Evolutionary conservation across 1,284 basidiomycete genomes (phyloP).

Genomic region (Pseudozyma flocculosa): DNA sequence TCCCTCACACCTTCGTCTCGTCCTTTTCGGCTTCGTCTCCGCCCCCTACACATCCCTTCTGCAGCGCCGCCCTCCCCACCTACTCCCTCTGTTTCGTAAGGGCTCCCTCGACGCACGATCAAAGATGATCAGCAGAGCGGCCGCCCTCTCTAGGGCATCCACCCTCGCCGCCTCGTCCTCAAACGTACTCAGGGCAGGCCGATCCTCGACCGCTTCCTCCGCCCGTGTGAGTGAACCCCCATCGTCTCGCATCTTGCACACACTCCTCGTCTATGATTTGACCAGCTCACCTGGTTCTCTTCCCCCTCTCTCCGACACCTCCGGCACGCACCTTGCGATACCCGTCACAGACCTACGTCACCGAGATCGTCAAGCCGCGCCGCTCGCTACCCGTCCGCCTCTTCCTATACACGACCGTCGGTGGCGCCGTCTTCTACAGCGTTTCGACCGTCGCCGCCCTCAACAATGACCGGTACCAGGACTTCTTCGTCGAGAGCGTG

Average conservation of each 20-base stretch:
- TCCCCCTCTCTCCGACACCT: neutral
- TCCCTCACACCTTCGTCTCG: too few relatives aligned
- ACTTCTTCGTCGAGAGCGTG: slow-evolving; percentile 76
- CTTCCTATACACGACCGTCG: slow-evolving; percentile 32
- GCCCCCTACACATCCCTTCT: too few relatives aligned
- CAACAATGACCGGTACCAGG: slow-evolving; percentile 61
- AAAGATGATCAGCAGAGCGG: slow-evolving; percentile 36
- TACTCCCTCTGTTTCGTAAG: too few relatives aligned
- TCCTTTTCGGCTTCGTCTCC: too few relatives aligned
- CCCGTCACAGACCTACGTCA: slow-evolving; percentile 25
- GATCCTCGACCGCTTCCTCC: neutral
- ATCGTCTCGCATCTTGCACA: too few relatives aligned
- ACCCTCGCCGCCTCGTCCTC: slow-evolving; percentile 5
- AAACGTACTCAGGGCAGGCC: too few relatives aligned
- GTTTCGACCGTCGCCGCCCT: slow-evolving; percentile 45
- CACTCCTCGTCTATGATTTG: too few relatives aligned
- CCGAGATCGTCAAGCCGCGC: slow-evolving; percentile 16
- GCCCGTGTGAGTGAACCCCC: neutral
- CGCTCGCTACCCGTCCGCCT: slow-evolving; percentile 31
- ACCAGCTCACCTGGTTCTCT: too few relatives aligned
- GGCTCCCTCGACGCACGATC: too few relatives aligned
- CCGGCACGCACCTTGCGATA: slow-evolving; percentile 8
- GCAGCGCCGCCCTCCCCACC: too few relatives aligned
- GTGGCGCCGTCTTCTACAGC: slow-evolving; percentile 51
- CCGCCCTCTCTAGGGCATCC: slow-evolving; percentile 22